Conservation (phyloP, 805 yeast genomes). For the Metschnikowia peoriensis region DNA sequence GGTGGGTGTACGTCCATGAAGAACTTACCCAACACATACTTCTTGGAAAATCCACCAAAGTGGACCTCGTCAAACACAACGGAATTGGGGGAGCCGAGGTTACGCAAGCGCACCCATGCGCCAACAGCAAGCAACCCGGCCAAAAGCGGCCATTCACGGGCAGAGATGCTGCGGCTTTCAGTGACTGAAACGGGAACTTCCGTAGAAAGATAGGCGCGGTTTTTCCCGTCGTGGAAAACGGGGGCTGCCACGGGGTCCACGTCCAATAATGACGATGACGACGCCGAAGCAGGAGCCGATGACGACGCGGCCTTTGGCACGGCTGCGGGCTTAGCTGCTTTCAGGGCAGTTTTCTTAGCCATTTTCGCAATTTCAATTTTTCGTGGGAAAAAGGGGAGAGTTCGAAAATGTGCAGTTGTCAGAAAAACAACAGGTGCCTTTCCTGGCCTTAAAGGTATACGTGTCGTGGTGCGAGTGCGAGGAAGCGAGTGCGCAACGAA, state of each 20-base stretch:
- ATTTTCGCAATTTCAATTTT: constrained; percentile 4
- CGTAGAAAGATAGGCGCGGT: constrained; percentile 54
- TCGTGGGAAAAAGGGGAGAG: background rate
- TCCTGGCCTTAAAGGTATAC: constrained; percentile 2
- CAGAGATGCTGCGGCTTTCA: constrained; percentile 20
- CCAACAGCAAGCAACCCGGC: constrained; percentile 51
- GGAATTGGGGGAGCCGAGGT: constrained; percentile 66
- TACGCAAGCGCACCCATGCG: constrained; percentile 55
- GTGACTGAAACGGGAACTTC: constrained; percentile 42
- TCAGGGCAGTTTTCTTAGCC: constrained; percentile 18
- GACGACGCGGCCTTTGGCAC: background rate
- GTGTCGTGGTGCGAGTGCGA: background rate
- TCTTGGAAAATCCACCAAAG: constrained; percentile 93
- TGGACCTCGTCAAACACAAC: constrained; percentile 93
- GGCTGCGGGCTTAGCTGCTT: constrained; percentile 5
- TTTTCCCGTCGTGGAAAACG: constrained; percentile 44
- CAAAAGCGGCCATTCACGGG: constrained; percentile 26
- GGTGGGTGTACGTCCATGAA: constrained; percentile 84
- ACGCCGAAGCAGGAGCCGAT: background rate
- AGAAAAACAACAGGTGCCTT: background rate
- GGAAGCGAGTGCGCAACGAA: background rate
- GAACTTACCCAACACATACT: constrained; percentile 63
- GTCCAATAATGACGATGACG: constrained; percentile 16
- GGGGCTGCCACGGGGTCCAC: constrained; percentile 44
- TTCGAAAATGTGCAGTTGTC: background rate